phyloP scores from a whole-genome alignment of 208 protist genomes.

The Trypanosoma scelopori region DNA sequence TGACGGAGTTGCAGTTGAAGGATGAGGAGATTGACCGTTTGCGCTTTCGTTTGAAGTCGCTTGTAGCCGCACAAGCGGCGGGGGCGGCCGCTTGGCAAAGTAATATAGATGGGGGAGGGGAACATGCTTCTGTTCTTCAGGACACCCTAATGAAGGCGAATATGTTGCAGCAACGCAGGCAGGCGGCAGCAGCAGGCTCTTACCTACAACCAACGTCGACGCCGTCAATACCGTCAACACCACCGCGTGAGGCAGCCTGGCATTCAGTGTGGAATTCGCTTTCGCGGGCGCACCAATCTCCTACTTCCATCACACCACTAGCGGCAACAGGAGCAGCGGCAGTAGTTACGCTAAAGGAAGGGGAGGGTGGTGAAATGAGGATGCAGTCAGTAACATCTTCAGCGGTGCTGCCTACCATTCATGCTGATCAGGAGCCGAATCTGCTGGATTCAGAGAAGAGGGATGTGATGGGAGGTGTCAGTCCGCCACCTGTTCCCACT shows the following conservation, averaged over 20 bases:
- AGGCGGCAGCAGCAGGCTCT: not conserved
- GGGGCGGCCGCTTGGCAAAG: not conserved
- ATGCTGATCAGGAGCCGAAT: not conserved
- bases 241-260: conserved; percentile 12
- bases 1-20: conserved; percentile 73
- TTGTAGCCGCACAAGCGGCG: not conserved
- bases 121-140: not conserved
- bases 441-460: not conserved
- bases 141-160: conserved; percentile 7
- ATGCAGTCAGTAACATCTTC: not conserved
- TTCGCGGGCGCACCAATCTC: not conserved
- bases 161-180: conserved; percentile 2
- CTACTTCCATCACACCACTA: conserved; percentile 7
- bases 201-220: not conserved
- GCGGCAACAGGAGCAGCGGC: not conserved
- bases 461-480: not conserved
- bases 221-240: not conserved
- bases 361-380: not conserved
- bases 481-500: not conserved
- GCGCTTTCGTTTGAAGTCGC: conserved; percentile 57
- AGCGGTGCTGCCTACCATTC: not conserved
- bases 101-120: not conserved
- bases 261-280: conserved; percentile 17
- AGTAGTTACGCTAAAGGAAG: not conserved
- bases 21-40: conserved; percentile 76